A percentile compares a stretch with the other conserved stretches of the same genome.
Evolutionary conservation across 352 stramenopile species (phyloP).

Genomic region (Globisporangium spiculum): DNA sequence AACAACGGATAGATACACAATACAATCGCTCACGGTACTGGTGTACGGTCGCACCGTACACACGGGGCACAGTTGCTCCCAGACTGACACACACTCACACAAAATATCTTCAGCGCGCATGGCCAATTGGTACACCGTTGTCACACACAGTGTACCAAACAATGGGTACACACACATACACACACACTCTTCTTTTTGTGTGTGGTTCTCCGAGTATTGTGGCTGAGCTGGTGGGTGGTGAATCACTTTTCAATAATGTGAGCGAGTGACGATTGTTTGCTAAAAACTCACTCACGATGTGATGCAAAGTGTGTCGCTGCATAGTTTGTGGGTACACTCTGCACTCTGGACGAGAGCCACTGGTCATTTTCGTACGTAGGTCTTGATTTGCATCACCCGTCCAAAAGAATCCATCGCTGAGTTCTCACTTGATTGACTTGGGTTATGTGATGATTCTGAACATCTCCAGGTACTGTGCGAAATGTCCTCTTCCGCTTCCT

Average conservation of each 20-base stretch:
- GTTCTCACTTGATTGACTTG: not conserved
- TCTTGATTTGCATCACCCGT: not conserved
- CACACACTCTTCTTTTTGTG: too few relatives aligned
- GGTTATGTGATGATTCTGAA: not conserved
- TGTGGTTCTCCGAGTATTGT: too few relatives aligned
- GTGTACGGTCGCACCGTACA: not conserved
- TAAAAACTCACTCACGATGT: too few relatives aligned
- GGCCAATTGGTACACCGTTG: not conserved
- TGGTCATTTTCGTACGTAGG: not conserved
- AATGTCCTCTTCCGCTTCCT: not conserved
- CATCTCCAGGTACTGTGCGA: too few relatives aligned
- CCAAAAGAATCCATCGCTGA: not conserved
- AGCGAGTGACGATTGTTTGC: not conserved
- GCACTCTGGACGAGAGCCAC: not conserved
- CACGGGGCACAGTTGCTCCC: not conserved
- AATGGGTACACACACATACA: too few relatives aligned
- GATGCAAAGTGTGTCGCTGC: too few relatives aligned
- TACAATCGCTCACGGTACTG: not conserved
- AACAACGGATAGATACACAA: not conserved
- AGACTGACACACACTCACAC: constrained; percentile 14
- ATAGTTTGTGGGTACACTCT: not conserved
- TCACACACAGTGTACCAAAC: too few relatives aligned
- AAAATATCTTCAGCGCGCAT: not conserved
- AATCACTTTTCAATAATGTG: not conserved
- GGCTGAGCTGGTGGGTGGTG: not conserved